Evolutionary conservation across 805 yeast genomes (phyloP), one percentile per base, ranked within the genome.

Genomic region (Barnettozyma sp.): DNA sequence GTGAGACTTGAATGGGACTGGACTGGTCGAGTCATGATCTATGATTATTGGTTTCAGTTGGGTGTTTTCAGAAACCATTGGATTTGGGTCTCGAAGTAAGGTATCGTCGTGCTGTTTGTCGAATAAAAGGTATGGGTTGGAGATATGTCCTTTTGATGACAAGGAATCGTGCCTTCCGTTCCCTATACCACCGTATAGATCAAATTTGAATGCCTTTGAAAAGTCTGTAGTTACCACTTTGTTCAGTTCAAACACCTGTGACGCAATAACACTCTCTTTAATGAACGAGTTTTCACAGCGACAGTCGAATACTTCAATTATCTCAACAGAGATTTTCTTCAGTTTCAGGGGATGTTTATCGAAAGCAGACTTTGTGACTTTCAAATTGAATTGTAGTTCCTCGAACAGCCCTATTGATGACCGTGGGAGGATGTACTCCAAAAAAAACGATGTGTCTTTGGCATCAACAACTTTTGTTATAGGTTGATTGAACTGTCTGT

Each of bases 321-420:
- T 44, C 40, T 73, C 77, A 29, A 72, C 56, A 0, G 64, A 54
- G 5, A 76, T 57, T 31, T 58, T 58, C 44, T 69, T 72, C 22
- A 78, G 45, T 37, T 60, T 65, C 66, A 49, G 6, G 26, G 27
- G n/a, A 12, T 13, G 23, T 29, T 42, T 15, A 27, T 30, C 12
- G 33, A 29, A 6, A 37, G 26, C 14, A 26, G 44, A 47, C 66
- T 73, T 30, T 67, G 41, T 28, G 1, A 75, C 49, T 26, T 64
- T 65, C 14, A 67, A 46, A 22, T 54, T 50, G 6, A 76, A 34
- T 6, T 49, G 44, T 7, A 77, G 48, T 6, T 58, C 54, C 49
- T 78, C 86, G 34, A 62, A 63, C 0, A 78, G 78, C 2, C 82
- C 79, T n/a, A 77, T 64, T 22, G 79, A 69, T 6, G 76, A 63